Base-by-base conservation (phyloP, 2,329 filamentous ascomycete genomes). In the Paecilomyces dactylethromorphus region DNA sequence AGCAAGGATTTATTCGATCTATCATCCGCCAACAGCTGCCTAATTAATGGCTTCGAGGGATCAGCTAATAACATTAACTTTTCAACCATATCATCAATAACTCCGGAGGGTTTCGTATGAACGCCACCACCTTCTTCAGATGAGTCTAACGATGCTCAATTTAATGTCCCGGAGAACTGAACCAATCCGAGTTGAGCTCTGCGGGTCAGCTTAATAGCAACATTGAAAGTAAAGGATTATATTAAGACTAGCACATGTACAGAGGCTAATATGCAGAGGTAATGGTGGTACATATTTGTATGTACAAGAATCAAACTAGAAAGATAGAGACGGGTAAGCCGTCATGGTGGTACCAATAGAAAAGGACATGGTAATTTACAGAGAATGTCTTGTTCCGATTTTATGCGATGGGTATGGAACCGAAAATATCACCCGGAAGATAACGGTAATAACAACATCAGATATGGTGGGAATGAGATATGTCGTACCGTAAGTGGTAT, bases 391-490 rank as follows among this genome's bases (percentile, higher is more conserved):
- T 35, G 15, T 10, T 13, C 10, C 4, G 4, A 13, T 35, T 11
- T 35, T 35, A 35, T 35, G 33, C 15, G 10, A 24, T 24, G 22
- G 49, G n/a, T 51, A 51, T 54, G 13, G 10, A 51, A 54, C 21
- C 26, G 18, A 57, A 52, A 21, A 24, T 51, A 18, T 22, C n/a
- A 45, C 32, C 35, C 24, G 10, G 55, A 59, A 59, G 63, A 62
- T 54, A 63, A n/a, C n/a, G 18, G 54, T 51, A 58, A 13, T 35
- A 13, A 35, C 15, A 13, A 13, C 15, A 35, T 13, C 11, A 13
- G 15, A 13, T 35, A n/a, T 35, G 33, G 12, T 35, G 33, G 15
- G 33, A 35, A 35, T 11, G 15, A 35, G 15, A 35, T 13, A 35
- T 35, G 33, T 35, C 33, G 15, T 35, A 13, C 11, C 33, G 33